A percentile compares a stretch with the other conserved stretches of the same genome.
Conservation (phyloP, 768 basidiomycete species). For the Strobilomyces dryophilus region DNA sequence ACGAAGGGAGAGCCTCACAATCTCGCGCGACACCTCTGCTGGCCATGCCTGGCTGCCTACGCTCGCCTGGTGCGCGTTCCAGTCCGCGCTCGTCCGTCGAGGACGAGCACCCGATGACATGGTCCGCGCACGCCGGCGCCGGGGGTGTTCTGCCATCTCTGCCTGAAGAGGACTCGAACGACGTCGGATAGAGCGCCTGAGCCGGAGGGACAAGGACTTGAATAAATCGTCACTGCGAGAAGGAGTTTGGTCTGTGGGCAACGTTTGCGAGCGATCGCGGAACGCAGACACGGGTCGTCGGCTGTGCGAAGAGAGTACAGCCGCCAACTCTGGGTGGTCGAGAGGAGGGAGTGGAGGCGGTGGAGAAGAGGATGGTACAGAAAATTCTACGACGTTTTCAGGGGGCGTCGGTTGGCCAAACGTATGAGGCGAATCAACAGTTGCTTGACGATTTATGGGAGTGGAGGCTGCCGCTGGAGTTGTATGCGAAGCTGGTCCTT, state of each 20-base stretch:
- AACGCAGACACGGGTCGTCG: slow-evolving; percentile 6
- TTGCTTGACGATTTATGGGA: slow-evolving; percentile 20
- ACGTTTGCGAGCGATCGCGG: slow-evolving; percentile 23
- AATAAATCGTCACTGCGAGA: slow-evolving; percentile 20
- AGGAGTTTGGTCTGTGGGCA: slow-evolving; percentile 13
- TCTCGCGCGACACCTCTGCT: slow-evolving; percentile 53
- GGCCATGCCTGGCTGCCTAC: slow-evolving; percentile 48
- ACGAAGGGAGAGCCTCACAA: slow-evolving; percentile 46
- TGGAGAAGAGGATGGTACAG: slow-evolving; percentile 30
- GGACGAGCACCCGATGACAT: slow-evolving; percentile 34
- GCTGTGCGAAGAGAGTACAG: slow-evolving; percentile 18
- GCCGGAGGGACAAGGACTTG: slow-evolving; percentile 21
- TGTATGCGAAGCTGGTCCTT: slow-evolving; percentile 18
- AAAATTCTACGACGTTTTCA: slow-evolving; percentile 17
- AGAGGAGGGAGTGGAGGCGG: slow-evolving; percentile 56
- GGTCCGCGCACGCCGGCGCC: slow-evolving; percentile 23
- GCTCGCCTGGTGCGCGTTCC: slow-evolving; percentile 47
- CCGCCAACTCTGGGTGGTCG: slow-evolving; percentile 35
- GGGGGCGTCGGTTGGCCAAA: slow-evolving; percentile 38
- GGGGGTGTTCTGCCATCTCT: slow-evolving; percentile 14
- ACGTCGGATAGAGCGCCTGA: slow-evolving; percentile 26
- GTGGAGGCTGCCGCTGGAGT: slow-evolving; percentile 22
- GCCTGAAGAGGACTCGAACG: slow-evolving; percentile 27
- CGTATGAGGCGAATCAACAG: slow-evolving; percentile 37
- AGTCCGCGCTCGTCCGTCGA: slow-evolving; percentile 56